Evolutionary conservation across 345 rosid genomes (phyloP).

Genomic region (Turnera subulata): DNA sequence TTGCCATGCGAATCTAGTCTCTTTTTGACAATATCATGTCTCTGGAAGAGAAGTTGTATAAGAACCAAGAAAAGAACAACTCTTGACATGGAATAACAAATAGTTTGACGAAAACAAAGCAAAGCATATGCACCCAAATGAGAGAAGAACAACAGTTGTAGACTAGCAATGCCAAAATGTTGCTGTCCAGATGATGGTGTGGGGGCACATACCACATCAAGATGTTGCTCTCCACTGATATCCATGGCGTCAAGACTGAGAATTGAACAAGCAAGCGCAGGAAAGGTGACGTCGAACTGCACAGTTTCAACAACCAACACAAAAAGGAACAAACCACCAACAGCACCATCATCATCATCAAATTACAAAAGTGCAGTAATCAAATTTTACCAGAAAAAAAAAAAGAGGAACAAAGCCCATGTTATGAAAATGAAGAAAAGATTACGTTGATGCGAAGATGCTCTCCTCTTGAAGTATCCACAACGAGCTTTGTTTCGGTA

Average conservation of each 20-base stretch:
- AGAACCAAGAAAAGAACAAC: too few species aligned
- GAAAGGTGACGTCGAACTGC: constrained; percentile 92
- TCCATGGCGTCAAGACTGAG: constrained; percentile 97
- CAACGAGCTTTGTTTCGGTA: constrained; percentile 87
- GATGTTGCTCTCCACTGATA: constrained; percentile 94
- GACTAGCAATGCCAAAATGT: neutral
- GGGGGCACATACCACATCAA: constrained; percentile 73
- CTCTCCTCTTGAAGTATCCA: constrained; percentile 97
- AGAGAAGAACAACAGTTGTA: neutral
- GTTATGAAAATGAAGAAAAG: neutral
- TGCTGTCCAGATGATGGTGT: too few species aligned
- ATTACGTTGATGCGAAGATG: constrained; percentile 80
- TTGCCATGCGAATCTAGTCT: constrained; percentile 73
- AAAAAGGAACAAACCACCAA: neutral
- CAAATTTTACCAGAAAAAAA: neutral
- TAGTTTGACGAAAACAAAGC: neutral
- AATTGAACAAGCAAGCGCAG: constrained; percentile 88
- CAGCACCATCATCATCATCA: too few species aligned
- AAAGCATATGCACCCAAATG: neutral
- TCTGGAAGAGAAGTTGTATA: constrained; percentile 39
- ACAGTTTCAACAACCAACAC: constrained; percentile 19
- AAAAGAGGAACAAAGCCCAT: neutral
- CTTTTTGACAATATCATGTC: constrained; percentile 84
- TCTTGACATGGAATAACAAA: too few species aligned
- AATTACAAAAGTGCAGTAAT: neutral